Conservation (phyloP, 768 basidiomycete genomes). For the Trametopsis cervina region DNA sequence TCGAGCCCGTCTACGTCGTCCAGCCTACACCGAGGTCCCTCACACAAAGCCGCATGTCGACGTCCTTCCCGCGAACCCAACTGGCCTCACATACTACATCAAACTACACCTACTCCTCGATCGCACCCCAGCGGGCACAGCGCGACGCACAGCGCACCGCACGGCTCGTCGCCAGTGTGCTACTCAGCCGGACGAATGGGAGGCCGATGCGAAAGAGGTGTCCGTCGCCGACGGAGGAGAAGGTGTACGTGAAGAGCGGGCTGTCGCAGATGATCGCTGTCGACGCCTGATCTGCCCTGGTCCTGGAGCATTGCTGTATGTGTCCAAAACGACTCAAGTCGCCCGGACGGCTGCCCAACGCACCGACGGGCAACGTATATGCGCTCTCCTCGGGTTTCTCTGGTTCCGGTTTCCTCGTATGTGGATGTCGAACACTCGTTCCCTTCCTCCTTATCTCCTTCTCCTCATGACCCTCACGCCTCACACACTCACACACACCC, state of each 20-base stretch:
- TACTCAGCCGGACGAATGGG: slow-evolving; percentile 52
- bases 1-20: slow-evolving; percentile 1
- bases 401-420: background rate
- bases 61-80: slow-evolving; percentile 2
- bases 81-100: background rate
- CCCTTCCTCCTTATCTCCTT: background rate
- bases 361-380: background rate
- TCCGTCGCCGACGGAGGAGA: slow-evolving; percentile 23
- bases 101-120: slow-evolving; percentile 8
- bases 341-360: background rate
- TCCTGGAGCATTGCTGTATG: background rate
- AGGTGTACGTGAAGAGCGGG: slow-evolving; percentile 45
- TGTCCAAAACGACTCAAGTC: background rate
- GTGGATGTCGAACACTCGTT: background rate
- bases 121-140: background rate
- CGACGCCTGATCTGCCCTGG: slow-evolving; percentile 26
- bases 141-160: slow-evolving; percentile 30
- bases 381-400: background rate
- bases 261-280: slow-evolving; percentile 44
- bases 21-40: slow-evolving; percentile 1
- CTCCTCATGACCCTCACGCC: background rate
- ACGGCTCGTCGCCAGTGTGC: slow-evolving; percentile 50
- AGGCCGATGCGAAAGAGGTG: slow-evolving; percentile 42
- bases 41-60: slow-evolving; percentile 4
- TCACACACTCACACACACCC: background rate